Conservation (phyloP, 306 rosid species). For the Ziziphus jujuba region DNA sequence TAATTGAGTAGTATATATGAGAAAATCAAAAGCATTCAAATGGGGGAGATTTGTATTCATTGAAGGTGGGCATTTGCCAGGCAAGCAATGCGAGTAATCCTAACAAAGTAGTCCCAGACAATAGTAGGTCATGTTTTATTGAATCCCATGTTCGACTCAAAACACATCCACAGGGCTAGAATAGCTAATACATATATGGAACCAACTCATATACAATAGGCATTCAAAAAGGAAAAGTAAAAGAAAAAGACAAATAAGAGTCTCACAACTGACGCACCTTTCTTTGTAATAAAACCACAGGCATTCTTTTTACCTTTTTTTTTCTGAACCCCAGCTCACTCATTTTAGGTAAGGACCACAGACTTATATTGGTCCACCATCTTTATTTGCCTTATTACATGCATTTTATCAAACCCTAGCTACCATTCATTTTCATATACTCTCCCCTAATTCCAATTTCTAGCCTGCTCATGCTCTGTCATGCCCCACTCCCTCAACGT, state of each 20-base stretch:
- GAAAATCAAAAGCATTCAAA: too few species aligned
- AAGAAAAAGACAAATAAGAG: slow-evolving; percentile 24
- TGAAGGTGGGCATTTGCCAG: too few species aligned
- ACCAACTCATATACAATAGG: slow-evolving; percentile 40
- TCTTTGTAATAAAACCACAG: slow-evolving; percentile 21
- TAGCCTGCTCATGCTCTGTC: too few species aligned
- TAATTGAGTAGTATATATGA: too few species aligned
- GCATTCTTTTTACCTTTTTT: not conserved
- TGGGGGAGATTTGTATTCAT: too few species aligned
- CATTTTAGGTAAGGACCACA: slow-evolving; percentile 17
- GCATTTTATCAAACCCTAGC: not conserved
- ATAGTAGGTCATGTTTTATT: too few species aligned
- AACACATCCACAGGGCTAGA: slow-evolving; percentile 21
- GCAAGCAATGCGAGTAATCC: too few species aligned
- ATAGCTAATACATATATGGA: slow-evolving; percentile 12
- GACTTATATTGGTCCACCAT: slow-evolving; percentile 25
- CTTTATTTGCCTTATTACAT: not conserved
- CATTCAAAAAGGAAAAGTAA: slow-evolving; percentile 8
- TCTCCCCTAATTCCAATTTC: not conserved
- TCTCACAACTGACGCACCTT: slow-evolving; percentile 21
- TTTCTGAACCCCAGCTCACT: slow-evolving; percentile 31
- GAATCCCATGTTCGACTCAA: not conserved
- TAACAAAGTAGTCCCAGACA: too few species aligned
- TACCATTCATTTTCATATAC: not conserved
- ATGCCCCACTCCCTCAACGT: too few species aligned